These are phyloP conservation scores for Cladophialophora exuberans DNA, from an alignment of 2,329 filamentous ascomycete genomes.

Conservation along the genomic window DNA sequence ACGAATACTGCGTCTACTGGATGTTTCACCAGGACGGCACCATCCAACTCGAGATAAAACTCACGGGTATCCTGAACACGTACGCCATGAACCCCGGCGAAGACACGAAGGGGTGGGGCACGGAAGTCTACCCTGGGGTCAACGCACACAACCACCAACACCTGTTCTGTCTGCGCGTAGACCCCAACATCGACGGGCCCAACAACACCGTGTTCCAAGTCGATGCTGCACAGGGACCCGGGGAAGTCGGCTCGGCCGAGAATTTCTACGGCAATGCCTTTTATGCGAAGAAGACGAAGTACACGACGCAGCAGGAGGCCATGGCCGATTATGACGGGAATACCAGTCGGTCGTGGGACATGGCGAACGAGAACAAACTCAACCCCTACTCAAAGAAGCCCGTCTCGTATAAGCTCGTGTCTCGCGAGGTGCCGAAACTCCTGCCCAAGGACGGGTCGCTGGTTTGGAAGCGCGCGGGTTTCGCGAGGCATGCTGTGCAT, in stretches of 20 bases:
- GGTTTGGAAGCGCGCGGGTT: constrained; percentile 88
- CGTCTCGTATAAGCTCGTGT: constrained; percentile 85
- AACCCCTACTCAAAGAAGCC: constrained; percentile 87
- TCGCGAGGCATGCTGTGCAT: constrained; percentile 83
- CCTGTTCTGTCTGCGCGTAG: constrained; percentile 85
- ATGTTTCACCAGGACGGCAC: constrained; percentile 91
- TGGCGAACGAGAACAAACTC: constrained; percentile 80
- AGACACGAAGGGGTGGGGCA: constrained; percentile 84
- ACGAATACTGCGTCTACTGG: constrained; percentile 89
- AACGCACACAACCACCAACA: constrained; percentile 97
- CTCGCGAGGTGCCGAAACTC: constrained; percentile 76
- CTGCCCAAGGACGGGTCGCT: constrained; percentile 79
- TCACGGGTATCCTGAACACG: constrained; percentile 91
- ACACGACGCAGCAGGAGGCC: constrained; percentile 68
- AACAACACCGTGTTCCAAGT: constrained; percentile 84
- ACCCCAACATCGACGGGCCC: constrained; percentile 83
- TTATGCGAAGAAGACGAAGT: constrained; percentile 80
- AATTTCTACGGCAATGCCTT: constrained; percentile 93
- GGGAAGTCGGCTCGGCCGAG: constrained; percentile 75
- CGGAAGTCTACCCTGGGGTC: constrained; percentile 85
- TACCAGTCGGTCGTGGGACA: constrained; percentile 86
- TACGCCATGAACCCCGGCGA: constrained; percentile 80
- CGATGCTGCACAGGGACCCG: constrained; percentile 72
- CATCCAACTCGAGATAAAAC: constrained; percentile 86
- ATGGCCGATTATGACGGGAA: constrained; percentile 79